A percentile compares a stretch with the other conserved stretches of the same genome.
Conservation (phyloP, 805 yeast genomes). For the Candida nitratophila region DNA sequence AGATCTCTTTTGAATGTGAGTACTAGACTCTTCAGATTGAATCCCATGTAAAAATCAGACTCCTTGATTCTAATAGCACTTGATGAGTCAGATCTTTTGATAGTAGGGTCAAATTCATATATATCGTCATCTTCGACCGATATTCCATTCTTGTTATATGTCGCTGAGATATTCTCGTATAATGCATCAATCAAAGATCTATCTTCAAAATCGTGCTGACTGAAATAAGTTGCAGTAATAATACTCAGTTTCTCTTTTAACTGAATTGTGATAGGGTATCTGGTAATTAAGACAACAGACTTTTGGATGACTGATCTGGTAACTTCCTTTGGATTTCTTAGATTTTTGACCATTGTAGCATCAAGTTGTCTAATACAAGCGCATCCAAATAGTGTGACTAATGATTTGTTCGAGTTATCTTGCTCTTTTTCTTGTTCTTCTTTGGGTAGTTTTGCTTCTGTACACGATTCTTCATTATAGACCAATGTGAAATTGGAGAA, state of each 20-base stretch:
- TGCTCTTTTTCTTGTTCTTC: slow-evolving; percentile 9
- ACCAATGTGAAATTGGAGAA: slow-evolving; percentile 83
- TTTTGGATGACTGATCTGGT: slow-evolving; percentile 89
- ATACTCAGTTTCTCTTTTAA: slow-evolving; percentile 86
- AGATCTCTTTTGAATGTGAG: slow-evolving; percentile 50
- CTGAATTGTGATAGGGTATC: slow-evolving; percentile 83
- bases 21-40: slow-evolving; percentile 61
- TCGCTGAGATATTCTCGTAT: slow-evolving; percentile 54
- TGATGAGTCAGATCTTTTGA: background rate
- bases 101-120: slow-evolving; percentile 12
- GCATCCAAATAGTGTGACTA: slow-evolving; percentile 80
- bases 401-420: slow-evolving; percentile 16
- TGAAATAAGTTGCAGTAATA: slow-evolving; percentile 79
- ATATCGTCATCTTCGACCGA: slow-evolving; percentile 24
- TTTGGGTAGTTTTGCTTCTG: slow-evolving; percentile 39
- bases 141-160: slow-evolving; percentile 27
- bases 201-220: slow-evolving; percentile 73
- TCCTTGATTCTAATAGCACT: slow-evolving; percentile 32
- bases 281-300: slow-evolving; percentile 77
- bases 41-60: slow-evolving; percentile 62
- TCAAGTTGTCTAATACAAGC: slow-evolving; percentile 85
- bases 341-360: slow-evolving; percentile 42
- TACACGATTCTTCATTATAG: slow-evolving; percentile 48
- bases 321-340: slow-evolving; percentile 34
- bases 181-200: slow-evolving; percentile 58